phyloP scores from a whole-genome alignment of 441 rosid genomes.

The Lepidium campestre region DNA sequence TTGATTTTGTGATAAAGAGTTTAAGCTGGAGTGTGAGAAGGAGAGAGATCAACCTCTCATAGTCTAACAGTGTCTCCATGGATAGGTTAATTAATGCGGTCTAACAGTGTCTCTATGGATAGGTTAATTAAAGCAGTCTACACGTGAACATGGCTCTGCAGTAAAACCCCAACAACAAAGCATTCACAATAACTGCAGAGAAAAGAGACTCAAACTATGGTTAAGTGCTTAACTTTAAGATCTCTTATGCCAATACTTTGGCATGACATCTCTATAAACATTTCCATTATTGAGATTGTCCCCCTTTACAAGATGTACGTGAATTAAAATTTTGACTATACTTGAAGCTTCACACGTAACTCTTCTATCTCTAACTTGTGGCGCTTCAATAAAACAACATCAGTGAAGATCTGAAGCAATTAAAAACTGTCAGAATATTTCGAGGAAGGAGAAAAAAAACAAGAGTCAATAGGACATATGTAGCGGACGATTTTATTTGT shows the following conservation, averaged over 20 bases:
- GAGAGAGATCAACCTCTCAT: no score
- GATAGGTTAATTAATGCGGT: no score
- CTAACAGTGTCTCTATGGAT: conserved; percentile 93
- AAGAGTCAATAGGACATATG: neutral
- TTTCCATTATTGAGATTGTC: conserved; percentile 19
- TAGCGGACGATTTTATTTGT: neutral
- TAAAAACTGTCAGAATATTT: conserved; percentile 21
- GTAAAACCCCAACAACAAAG: conserved; percentile 98
- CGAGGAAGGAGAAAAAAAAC: neutral
- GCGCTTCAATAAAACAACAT: conserved; percentile 84
- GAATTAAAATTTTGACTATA: conserved; percentile 19
- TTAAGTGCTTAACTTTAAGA: conserved; percentile 77
- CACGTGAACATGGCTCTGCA: conserved; percentile 98
- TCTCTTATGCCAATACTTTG: conserved; percentile 82
- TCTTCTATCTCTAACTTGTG: conserved; percentile 96
- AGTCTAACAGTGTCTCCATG: no score
- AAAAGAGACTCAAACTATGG: conserved; percentile 18
- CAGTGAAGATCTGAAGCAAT: conserved; percentile 68
- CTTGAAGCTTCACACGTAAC: conserved; percentile 78
- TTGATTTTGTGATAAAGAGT: no score
- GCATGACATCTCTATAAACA: conserved; percentile 73
- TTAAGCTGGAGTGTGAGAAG: no score
- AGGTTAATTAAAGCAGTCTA: conserved; percentile 95
- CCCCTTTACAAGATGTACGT: neutral
- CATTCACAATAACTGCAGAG: conserved; percentile 91